A percentile compares a stretch with the other conserved stretches of the same genome.
phyloP scores from a whole-genome alignment of 768 basidiomycete species.

The Leucosporidium scottii region DNA sequence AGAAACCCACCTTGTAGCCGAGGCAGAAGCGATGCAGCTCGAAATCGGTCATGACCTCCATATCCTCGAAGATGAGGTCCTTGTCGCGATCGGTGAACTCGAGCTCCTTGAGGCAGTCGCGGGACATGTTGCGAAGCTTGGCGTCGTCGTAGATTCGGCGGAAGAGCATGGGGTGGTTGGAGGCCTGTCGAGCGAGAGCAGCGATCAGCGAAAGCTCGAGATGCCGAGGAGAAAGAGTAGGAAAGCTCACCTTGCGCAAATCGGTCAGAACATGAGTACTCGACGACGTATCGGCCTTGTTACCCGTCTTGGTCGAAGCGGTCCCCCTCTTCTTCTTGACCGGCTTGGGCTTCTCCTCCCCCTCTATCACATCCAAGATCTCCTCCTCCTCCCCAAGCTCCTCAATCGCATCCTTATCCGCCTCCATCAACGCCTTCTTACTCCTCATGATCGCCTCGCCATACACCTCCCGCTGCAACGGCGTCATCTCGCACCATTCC shows the following conservation, averaged over 20 bases:
- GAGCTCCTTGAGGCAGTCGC: constrained; percentile 76
- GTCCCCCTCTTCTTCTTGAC: constrained; percentile 42
- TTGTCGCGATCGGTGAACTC: constrained; percentile 79
- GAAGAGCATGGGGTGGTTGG: constrained; percentile 94
- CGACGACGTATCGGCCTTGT: constrained; percentile 52
- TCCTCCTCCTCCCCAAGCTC: constrained; percentile 41
- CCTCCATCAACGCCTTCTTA: constrained; percentile 65
- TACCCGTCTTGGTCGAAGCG: constrained; percentile 36
- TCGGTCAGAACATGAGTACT: constrained; percentile 95
- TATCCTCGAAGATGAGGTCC: constrained; percentile 88
- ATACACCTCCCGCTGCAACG: constrained; percentile 74
- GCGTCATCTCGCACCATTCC: constrained; percentile 90
- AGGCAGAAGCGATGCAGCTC: constrained; percentile 82
- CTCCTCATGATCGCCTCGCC: constrained; percentile 76
- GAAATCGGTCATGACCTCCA: constrained; percentile 92
- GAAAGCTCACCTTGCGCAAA: constrained; percentile 57
- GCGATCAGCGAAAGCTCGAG: background rate
- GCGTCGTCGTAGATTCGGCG: constrained; percentile 73
- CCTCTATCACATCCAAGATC: constrained; percentile 37
- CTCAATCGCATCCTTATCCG: constrained; percentile 37
- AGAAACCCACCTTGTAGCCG: constrained; percentile 69
- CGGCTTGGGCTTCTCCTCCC: constrained; percentile 52
- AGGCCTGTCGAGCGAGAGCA: constrained; percentile 47
- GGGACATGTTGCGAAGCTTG: constrained; percentile 64
- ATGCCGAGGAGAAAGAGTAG: background rate